Percentiles rank a stretch among this genome's conserved stretches.
phyloP scores from a whole-genome alignment of 2,329 filamentous ascomycete species.

The Monosporascus sp. region DNA sequence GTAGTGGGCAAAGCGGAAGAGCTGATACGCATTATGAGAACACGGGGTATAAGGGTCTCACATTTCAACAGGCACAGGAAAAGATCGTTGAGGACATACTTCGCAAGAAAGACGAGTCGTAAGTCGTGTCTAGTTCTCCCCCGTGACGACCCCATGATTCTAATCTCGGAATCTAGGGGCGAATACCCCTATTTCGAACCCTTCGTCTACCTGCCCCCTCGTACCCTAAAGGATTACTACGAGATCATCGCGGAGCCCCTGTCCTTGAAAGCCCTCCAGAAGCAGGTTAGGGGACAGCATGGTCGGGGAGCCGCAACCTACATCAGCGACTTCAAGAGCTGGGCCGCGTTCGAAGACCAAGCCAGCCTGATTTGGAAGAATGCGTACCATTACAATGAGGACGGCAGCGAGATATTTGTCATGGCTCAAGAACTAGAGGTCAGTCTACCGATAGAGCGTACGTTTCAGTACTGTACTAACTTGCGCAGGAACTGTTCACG shows the following conservation, averaged over 20 bases:
- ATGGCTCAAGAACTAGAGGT: conserved; percentile 78
- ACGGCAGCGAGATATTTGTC: conserved; percentile 77
- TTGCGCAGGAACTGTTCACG: conserved; percentile 59
- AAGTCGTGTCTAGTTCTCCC: conserved; percentile 21
- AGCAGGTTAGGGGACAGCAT: conserved; percentile 67
- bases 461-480: conserved; percentile 11
- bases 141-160: not conserved
- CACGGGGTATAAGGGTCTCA: conserved; percentile 63
- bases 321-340: conserved; percentile 68
- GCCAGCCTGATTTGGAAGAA: conserved; percentile 81
- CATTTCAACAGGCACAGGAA: conserved; percentile 80
- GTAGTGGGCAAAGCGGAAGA: conserved; percentile 32
- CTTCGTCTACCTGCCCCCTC: conserved; percentile 73
- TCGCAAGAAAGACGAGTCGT: conserved; percentile 62
- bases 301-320: conserved; percentile 61
- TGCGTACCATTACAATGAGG: conserved; percentile 85
- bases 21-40: conserved; percentile 50
- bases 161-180: conserved; percentile 43
- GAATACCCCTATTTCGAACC: conserved; percentile 66
- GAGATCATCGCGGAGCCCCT: conserved; percentile 75
- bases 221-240: conserved; percentile 79
- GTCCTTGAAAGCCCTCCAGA: conserved; percentile 72
- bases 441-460: conserved; percentile 12
- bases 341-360: conserved; percentile 76
- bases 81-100: conserved; percentile 75